Conservation (phyloP, 2,329 filamentous ascomycete genomes). For the Colletotrichum melonis region DNA sequence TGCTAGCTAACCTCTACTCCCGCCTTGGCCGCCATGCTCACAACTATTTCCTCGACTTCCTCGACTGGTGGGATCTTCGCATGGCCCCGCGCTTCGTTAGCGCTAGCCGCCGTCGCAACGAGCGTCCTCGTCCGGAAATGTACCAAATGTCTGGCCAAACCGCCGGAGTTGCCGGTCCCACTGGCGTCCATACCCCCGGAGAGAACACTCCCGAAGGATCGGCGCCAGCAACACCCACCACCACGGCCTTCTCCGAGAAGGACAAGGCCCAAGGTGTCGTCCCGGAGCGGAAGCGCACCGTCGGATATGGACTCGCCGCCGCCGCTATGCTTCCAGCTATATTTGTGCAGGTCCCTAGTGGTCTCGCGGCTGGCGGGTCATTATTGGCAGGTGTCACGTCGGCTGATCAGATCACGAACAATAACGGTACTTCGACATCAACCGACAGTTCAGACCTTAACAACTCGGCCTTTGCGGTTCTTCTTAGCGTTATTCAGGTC, state of each 20-base stretch:
- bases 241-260: constrained; percentile 1
- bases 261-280: constrained; percentile 40
- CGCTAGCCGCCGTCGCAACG: constrained; percentile 40
- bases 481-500: constrained; percentile 69
- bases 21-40: constrained; percentile 70
- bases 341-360: constrained; percentile 76
- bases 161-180: neutral
- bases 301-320: constrained; percentile 83
- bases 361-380: constrained; percentile 70
- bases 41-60: constrained; percentile 62
- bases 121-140: constrained; percentile 40
- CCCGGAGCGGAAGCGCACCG: constrained; percentile 47
- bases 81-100: constrained; percentile 52
- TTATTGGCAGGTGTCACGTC: constrained; percentile 67
- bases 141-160: constrained; percentile 32
- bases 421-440: constrained; percentile 48
- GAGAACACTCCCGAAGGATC: constrained; percentile 12
- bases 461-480: constrained; percentile 62
- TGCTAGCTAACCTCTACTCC: constrained; percentile 83
- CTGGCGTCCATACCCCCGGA: constrained; percentile 13
- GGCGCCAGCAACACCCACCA: constrained; percentile 25
- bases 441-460: constrained; percentile 44
- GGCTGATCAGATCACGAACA: constrained; percentile 64
- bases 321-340: constrained; percentile 89
- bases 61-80: constrained; percentile 61